Evolutionary conservation across 495 filamentous ascomycete genomes (phyloP).

Genomic region (Acidiella bohemica): DNA sequence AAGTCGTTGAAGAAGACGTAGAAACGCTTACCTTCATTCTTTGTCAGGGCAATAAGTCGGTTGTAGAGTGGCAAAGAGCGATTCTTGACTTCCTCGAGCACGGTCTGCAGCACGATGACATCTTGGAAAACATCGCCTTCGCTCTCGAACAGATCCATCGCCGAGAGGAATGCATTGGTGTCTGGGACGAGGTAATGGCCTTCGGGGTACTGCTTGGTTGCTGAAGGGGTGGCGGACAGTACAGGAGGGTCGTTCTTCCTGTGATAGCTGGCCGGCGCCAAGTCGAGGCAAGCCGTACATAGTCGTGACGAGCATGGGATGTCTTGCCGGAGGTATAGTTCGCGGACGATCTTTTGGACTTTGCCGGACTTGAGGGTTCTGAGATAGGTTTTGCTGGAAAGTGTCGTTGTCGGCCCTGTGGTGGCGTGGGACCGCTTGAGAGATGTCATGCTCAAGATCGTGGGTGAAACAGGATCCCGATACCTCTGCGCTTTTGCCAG

Average conservation of each 20-base stretch:
- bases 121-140: slow-evolving; percentile 78
- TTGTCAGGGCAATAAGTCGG: slow-evolving; percentile 73
- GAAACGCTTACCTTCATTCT: slow-evolving; percentile 89
- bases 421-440: slow-evolving; percentile 59
- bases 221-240: slow-evolving; percentile 73
- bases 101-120: slow-evolving; percentile 86
- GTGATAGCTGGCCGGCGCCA: slow-evolving; percentile 62
- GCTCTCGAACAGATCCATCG: slow-evolving; percentile 93
- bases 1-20: slow-evolving; percentile 99
- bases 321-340: slow-evolving; percentile 89
- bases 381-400: slow-evolving; percentile 86
- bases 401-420: slow-evolving; percentile 58
- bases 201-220: slow-evolving; percentile 62
- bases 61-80: slow-evolving; percentile 91
- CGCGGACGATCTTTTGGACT: slow-evolving; percentile 95
- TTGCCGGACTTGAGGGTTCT: slow-evolving; percentile 87
- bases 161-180: slow-evolving; percentile 89
- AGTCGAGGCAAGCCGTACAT: slow-evolving; percentile 56
- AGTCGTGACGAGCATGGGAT: slow-evolving; percentile 93
- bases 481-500: neutral
- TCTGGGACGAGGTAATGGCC: slow-evolving; percentile 94
- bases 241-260: slow-evolving; percentile 65
- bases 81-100: slow-evolving; percentile 89
- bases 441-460: slow-evolving; percentile 53
- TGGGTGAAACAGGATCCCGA: neutral